Evolutionary conservation across 2,329 filamentous ascomycete genomes (phyloP).

Genomic region (Apiospora kogelbergensis): DNA sequence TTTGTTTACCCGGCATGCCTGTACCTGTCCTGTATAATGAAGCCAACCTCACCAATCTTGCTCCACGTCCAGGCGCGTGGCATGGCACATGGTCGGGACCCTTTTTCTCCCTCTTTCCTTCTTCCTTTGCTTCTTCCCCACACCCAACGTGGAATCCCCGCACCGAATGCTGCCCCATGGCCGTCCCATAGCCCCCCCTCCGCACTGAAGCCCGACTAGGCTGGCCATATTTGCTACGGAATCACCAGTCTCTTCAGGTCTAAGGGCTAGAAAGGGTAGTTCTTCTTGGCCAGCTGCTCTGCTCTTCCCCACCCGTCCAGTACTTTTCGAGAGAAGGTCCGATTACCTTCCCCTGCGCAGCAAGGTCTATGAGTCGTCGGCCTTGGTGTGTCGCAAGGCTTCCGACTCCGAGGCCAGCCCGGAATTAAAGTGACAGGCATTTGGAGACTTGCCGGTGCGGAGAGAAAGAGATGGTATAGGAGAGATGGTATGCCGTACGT

Average conservation of each 20-base stretch:
- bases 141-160: background rate
- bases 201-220: conserved; percentile 1
- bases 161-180: background rate
- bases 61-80: background rate
- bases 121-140: background rate
- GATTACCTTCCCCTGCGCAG: background rate
- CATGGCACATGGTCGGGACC: background rate
- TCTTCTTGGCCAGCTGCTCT: background rate
- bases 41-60: background rate
- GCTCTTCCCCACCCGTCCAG: background rate
- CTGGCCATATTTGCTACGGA: background rate
- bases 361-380: conserved; percentile 1
- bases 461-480: background rate
- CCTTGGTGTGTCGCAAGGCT: background rate
- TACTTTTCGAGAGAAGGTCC: background rate
- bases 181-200: background rate
- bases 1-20: background rate
- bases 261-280: background rate
- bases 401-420: conserved; percentile 5
- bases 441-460: background rate
- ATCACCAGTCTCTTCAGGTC: background rate
- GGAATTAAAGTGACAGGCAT: background rate
- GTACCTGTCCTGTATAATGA: background rate
- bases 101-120: background rate
- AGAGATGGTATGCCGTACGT: background rate